Conservation (phyloP, 163 green algal genomes). For the Scenedesmus sp. region DNA sequence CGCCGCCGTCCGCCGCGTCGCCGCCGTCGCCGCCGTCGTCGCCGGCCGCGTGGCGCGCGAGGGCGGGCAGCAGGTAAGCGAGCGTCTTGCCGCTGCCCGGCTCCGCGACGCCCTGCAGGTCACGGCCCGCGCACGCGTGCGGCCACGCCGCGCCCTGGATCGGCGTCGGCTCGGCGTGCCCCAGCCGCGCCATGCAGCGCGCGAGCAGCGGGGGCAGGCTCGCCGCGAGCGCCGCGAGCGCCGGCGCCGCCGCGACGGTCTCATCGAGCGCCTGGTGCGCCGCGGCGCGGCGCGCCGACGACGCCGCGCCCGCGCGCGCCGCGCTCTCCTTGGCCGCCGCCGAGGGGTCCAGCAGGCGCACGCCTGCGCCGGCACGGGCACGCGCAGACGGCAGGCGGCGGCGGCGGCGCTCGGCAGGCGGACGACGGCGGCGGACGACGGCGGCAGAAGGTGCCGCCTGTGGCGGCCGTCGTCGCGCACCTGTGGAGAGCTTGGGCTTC, state of each 20-base stretch:
- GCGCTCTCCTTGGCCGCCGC: slow-evolving; percentile 3
- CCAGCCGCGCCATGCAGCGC: slow-evolving; percentile 70
- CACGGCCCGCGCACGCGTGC: slow-evolving; percentile 35
- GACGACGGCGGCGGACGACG: no score
- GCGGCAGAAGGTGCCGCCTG: not conserved
- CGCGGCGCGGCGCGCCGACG: slow-evolving; percentile 26
- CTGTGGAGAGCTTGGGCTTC: slow-evolving; percentile 20
- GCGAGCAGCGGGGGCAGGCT: slow-evolving; percentile 60
- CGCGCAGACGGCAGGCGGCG: not conserved
- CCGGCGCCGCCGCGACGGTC: not conserved
- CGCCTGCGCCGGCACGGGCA: slow-evolving; percentile 31
- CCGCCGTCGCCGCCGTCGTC: slow-evolving; percentile 9
- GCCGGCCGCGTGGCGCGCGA: slow-evolving; percentile 42
- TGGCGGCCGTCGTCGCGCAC: not conserved
- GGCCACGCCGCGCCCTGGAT: slow-evolving; percentile 57
- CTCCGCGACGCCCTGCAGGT: slow-evolving; percentile 76
- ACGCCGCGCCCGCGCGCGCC: no score
- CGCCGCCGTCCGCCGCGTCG: slow-evolving; percentile 31
- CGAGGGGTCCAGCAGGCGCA: slow-evolving; percentile 50
- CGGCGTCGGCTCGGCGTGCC: slow-evolving; percentile 73
- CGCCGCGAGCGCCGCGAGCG: not conserved
- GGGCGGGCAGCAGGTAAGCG: slow-evolving; percentile 83
- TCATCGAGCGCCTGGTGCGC: slow-evolving; percentile 20
- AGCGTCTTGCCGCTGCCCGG: slow-evolving; percentile 94
- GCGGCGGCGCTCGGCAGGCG: not conserved